Evolutionary conservation across 2,329 filamentous ascomycete genomes (phyloP), one percentile per base, ranked within the genome.

Genomic region (Pseudogymnoascus sp.): DNA sequence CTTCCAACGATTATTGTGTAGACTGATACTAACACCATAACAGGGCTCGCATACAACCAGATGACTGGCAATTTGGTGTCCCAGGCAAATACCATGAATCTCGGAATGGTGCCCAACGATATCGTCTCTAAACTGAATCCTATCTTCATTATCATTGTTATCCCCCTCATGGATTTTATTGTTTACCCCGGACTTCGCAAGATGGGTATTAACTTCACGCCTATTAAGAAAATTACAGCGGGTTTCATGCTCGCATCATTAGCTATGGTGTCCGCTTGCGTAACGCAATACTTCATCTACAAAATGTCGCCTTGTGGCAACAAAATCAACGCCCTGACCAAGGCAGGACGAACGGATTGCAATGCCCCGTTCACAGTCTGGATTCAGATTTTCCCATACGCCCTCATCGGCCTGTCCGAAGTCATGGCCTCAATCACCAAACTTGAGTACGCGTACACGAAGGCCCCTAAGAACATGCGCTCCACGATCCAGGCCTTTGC

Each of bases 401-500:
- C 82, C 7, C 73, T 85, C 1, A 77, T 82, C 62, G 82, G 78
- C 64, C 77, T 84, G 63, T 81, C 80, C 2, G 82, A 84, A 69
- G 84, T 83, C 68, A 79, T 84, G 65, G 78, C 80, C 2, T 81
- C 77, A 9, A 78, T 85, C 62, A 84, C 82, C 3, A 85, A 84
- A 1, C 83, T 88, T 65, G 88, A 91, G 71, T 90, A 90, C 65
- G 89, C 89, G 35, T 92, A 85, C 76, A 86, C 85, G 71, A 90
- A 90, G 74, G 87, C 88, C 0, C 89, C 89, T 26, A 84, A 82
- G 69, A 91, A 90, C 77, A 92, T 92, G 89, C 86, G 87, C 66
- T 88, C 85, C 1, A 79, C 92, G n/a, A 87, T 92, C 68, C 80
- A 82, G 73, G 82, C 83, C 17, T 78, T 91, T 68, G 85, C 85